Evolutionary conservation across 805 yeast species (phyloP).

Genomic region (Candida maltosa): DNA sequence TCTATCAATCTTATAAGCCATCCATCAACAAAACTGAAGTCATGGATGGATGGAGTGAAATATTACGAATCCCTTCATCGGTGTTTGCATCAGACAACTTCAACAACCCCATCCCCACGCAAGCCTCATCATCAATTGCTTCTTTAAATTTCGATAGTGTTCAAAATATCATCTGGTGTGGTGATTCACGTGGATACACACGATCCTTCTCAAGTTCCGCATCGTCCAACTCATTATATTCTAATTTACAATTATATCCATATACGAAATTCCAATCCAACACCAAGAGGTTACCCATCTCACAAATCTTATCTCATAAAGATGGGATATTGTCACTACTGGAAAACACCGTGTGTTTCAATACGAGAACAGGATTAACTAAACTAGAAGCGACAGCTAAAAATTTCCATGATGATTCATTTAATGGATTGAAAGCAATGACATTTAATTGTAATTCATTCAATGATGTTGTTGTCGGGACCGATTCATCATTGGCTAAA

Average conservation of each 20-base stretch:
- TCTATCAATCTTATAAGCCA: too few relatives aligned
- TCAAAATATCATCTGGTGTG: slow-evolving; percentile 84
- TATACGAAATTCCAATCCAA: slow-evolving; percentile 35
- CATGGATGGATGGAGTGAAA: slow-evolving; percentile 55
- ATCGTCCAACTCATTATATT: slow-evolving; percentile 13
- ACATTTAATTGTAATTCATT: slow-evolving; percentile 25
- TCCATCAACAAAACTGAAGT: too few relatives aligned
- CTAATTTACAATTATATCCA: slow-evolving; percentile 24
- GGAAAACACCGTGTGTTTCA: slow-evolving; percentile 27
- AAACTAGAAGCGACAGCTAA: slow-evolving; percentile 14
- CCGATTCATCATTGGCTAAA: slow-evolving; percentile 18
- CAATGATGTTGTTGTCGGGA: slow-evolving; percentile 9
- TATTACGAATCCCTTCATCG: slow-evolving; percentile 16
- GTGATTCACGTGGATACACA: slow-evolving; percentile 58
- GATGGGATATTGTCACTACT: slow-evolving; percentile 34
- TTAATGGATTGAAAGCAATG: slow-evolving; percentile 27
- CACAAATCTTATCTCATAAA: slow-evolving; percentile 27
- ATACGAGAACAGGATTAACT: slow-evolving; percentile 31
- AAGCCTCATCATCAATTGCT: slow-evolving; percentile 14
- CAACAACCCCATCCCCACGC: background rate
- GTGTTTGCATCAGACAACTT: background rate
- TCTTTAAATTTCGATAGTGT: slow-evolving; percentile 56
- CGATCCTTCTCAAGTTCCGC: slow-evolving; percentile 25
- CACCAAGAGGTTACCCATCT: slow-evolving; percentile 17
- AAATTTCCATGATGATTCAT: slow-evolving; percentile 12